These are phyloP conservation scores for Drechslerella coelobrocha DNA, from an alignment of 2,329 filamentous ascomycete genomes.

Conservation along the genomic window DNA sequence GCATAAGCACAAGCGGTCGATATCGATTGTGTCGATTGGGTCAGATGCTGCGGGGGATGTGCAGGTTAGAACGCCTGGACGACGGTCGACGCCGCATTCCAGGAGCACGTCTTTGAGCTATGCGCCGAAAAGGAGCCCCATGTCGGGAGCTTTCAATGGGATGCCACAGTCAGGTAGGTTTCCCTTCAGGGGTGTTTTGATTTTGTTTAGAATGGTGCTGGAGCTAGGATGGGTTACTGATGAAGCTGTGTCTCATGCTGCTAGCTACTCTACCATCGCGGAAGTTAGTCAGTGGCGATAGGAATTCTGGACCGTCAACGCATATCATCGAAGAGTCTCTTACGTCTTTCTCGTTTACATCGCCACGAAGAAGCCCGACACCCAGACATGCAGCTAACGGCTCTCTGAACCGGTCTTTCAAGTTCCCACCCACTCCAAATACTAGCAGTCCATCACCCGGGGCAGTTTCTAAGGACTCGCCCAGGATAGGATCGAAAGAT, in stretches of 20 bases:
- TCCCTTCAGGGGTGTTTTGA: background rate
- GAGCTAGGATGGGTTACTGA: background rate
- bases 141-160: constrained; percentile 22
- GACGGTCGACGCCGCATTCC: constrained; percentile 44
- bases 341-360: constrained; percentile 42
- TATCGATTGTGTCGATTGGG: constrained; percentile 82
- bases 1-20: constrained; percentile 75
- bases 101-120: constrained; percentile 46
- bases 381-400: constrained; percentile 37
- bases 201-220: constrained; percentile 11
- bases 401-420: constrained; percentile 61
- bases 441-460: constrained; percentile 17
- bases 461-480: constrained; percentile 26
- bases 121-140: constrained; percentile 44
- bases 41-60: constrained; percentile 58
- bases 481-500: constrained; percentile 49
- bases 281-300: background rate
- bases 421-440: constrained; percentile 63
- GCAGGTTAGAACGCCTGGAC: constrained; percentile 34
- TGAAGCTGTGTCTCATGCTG: background rate
- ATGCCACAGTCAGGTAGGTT: constrained; percentile 37
- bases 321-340: constrained; percentile 49
- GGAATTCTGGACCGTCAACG: constrained; percentile 17
- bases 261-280: constrained; percentile 36
- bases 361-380: constrained; percentile 34